Percentiles rank a stretch among this genome's conserved stretches.
Conservation (phyloP, 352 stramenopile genomes). For the Blastocystis sp. region DNA sequence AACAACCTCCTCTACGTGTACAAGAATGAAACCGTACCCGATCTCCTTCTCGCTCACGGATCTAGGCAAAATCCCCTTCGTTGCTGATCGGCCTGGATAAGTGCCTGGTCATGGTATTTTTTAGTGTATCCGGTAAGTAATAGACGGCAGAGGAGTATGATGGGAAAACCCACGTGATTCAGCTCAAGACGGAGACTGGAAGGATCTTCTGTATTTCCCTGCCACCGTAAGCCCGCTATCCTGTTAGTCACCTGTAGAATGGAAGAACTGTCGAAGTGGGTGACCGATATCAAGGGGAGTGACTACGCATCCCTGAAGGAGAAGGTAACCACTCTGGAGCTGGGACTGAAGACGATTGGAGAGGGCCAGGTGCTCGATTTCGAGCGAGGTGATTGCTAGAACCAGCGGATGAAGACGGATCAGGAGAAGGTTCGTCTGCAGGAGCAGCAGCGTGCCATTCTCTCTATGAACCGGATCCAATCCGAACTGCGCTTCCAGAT, state of each 20-base stretch:
- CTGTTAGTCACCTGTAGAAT: not conserved
- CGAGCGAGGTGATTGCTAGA: not conserved
- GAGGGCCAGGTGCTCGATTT: not conserved
- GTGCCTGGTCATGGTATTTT: constrained; percentile 52
- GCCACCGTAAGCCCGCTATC: not conserved
- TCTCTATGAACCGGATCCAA: not conserved
- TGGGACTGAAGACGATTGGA: constrained; percentile 38
- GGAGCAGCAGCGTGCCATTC: not conserved
- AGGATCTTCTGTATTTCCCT: constrained; percentile 66
- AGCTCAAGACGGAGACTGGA: constrained; percentile 46
- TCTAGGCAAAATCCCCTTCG: constrained; percentile 39
- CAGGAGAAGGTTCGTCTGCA: constrained; percentile 5
- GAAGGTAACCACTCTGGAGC: constrained; percentile 46
- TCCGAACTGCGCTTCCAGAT: not conserved
- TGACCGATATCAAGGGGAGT: constrained; percentile 53
- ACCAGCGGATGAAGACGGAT: constrained; percentile 29
- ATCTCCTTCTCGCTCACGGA: not conserved
- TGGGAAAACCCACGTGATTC: constrained; percentile 42
- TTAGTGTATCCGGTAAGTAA: not conserved
- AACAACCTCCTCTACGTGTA: constrained; percentile 56
- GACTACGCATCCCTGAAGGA: constrained; percentile 56
- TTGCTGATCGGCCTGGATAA: constrained; percentile 60
- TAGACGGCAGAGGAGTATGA: constrained; percentile 47
- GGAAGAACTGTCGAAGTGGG: constrained; percentile 34
- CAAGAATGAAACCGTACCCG: constrained; percentile 47